Conservation (phyloP, 768 basidiomycete species). For the Dacryopinax primogenitus region DNA sequence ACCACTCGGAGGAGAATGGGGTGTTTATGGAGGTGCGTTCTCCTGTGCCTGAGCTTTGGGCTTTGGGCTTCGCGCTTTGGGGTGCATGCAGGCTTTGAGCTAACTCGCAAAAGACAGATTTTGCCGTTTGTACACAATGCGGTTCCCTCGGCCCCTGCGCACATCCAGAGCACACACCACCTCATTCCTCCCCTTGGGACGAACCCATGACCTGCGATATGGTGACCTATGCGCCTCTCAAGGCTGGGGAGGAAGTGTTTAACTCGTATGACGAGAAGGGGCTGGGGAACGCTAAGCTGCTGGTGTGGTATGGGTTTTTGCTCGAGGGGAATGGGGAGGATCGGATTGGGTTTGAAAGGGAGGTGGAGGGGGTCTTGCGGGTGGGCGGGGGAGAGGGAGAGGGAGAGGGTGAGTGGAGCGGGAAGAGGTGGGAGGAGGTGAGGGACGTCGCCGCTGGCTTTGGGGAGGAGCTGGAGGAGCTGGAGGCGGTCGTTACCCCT, state of each 20-base stretch:
- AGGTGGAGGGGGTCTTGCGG: not conserved
- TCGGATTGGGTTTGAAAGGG: slow-evolving; percentile 6
- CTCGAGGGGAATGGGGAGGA: slow-evolving; percentile 65
- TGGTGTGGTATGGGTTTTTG: slow-evolving; percentile 58
- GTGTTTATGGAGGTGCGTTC: slow-evolving; percentile 56
- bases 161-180: slow-evolving; percentile 40
- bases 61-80: not conserved
- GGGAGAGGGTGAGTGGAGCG: not conserved
- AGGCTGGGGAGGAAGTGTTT: slow-evolving; percentile 46
- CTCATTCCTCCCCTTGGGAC: not conserved
- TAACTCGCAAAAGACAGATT: slow-evolving; percentile 44
- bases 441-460: not conserved
- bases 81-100: not conserved
- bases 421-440: not conserved
- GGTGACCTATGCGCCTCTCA: slow-evolving; percentile 45
- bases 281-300: slow-evolving; percentile 50
- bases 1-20: slow-evolving; percentile 54
- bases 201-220: slow-evolving; percentile 41
- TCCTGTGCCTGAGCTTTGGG: not conserved
- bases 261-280: slow-evolving; percentile 60
- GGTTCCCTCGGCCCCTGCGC: slow-evolving; percentile 53
- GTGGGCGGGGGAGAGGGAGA: not conserved
- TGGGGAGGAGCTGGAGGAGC: not conserved
- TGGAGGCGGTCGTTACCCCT: not conserved
- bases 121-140: slow-evolving; percentile 57